Evolutionary conservation across 805 yeast species (phyloP), one percentile per base, ranked within the genome.

Genomic region (Sugiyamaella boreocaroliniensis): DNA sequence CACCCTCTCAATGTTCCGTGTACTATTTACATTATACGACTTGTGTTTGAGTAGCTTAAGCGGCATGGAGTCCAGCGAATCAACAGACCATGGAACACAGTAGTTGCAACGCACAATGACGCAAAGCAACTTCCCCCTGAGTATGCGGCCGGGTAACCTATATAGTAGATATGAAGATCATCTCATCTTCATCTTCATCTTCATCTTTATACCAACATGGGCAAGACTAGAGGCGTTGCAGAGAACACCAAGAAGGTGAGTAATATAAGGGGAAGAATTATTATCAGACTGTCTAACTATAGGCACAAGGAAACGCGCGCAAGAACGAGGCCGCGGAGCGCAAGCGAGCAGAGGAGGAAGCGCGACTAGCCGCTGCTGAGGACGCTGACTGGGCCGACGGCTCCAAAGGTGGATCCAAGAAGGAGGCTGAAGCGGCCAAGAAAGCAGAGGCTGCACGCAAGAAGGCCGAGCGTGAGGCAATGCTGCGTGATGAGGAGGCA

Each of bases 401-500:
- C 32, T 61, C 87, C 22, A 86, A 86, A 72, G 81, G 80, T 64
- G 79, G 76, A 67, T 78, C 80, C 71, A 87, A 86, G 76, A 82
- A 82, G 68, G 83, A 79, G 50, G 86, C 79, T 19, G 83, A 79
- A 14, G 80, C 77, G 48, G 81, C 79, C 52, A 86, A 85, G 70
- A 81, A 77, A 63, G 89, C 83, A 48, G 90, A 85, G 61, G 90
- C 86, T 4, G 82, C 84, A 8, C 76, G 81, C 52, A 85, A 83
- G 73, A 87, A 86, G 74, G 85, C 86, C n/a, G 93, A 86, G 65
- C 77, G 93, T 61, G 93, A 86, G 43, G 81, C 81, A 1, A 69
- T 80, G 55, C 68, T 86, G 57, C 71, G 74, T 56, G 83, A 78
- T 9, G 90, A 84, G 67, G 88, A 82, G 62, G 83, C 75, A 14